Conservation (phyloP, 2,329 filamentous ascomycete genomes). For the Cladorrhinum sp. region DNA sequence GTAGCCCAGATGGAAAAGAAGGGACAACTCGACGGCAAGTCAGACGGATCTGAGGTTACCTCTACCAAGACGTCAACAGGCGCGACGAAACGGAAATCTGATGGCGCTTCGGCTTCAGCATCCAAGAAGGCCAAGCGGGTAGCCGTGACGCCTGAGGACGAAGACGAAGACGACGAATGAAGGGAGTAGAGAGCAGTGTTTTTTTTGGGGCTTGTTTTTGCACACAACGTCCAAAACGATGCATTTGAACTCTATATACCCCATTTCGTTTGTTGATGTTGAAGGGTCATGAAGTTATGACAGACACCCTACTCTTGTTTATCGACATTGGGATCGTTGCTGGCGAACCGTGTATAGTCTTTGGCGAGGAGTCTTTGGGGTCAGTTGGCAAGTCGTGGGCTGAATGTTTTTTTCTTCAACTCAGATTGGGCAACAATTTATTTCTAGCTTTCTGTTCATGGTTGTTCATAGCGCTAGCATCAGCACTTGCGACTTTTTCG, state of each 20-base stretch:
- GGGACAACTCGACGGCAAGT: conserved; percentile 42
- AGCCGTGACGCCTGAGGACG: conserved; percentile 41
- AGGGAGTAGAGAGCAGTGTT: neutral
- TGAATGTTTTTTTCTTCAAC: neutral
- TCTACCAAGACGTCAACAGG: conserved; percentile 35
- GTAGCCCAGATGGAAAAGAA: conserved; percentile 79
- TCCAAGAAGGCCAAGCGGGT: conserved; percentile 52
- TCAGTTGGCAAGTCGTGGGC: conserved; percentile 16
- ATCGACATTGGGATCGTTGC: conserved; percentile 14
- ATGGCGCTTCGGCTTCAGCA: conserved; percentile 44
- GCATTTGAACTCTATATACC: conserved; percentile 26
- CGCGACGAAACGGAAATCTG: conserved; percentile 61
- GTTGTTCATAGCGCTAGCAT: conserved; percentile 8
- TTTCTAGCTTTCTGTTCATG: conserved; percentile 12
- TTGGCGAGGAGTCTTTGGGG: conserved; percentile 26
- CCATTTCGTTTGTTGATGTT: conserved; percentile 22
- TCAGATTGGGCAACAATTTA: conserved; percentile 23
- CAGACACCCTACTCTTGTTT: conserved; percentile 25
- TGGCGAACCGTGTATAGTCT: conserved; percentile 5
- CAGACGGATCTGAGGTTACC: neutral
- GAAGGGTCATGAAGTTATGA: conserved; percentile 30
- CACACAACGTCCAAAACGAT: conserved; percentile 16
- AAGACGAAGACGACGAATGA: conserved; percentile 32
- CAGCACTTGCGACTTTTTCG: neutral
- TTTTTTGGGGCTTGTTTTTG: conserved; percentile 1